Conservation (phyloP, 2,329 filamentous ascomycete genomes). For the Trichoderma sp. region DNA sequence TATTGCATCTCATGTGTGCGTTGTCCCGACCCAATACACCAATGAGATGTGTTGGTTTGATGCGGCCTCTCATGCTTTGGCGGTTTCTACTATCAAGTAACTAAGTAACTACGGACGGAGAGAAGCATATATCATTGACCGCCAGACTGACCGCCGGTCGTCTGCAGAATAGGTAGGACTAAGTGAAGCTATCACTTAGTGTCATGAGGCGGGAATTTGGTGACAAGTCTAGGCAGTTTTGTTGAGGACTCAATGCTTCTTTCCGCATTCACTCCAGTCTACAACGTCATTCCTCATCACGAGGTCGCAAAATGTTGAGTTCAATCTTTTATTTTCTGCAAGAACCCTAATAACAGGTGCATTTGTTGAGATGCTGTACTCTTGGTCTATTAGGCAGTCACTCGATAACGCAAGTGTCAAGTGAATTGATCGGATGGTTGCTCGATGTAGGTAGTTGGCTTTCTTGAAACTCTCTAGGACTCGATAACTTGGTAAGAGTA, state of each 20-base stretch:
- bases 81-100: background rate
- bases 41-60: background rate
- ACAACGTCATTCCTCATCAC: background rate
- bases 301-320: background rate
- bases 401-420: background rate
- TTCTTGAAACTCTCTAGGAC: background rate
- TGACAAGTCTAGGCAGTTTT: background rate
- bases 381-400: background rate
- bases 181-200: no score
- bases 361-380: background rate
- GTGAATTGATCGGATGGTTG: background rate
- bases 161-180: background rate
- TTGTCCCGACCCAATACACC: background rate
- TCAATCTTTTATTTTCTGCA: background rate
- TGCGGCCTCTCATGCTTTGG: background rate
- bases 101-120: background rate
- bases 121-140: background rate
- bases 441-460: background rate
- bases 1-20: background rate
- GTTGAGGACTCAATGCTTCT: background rate
- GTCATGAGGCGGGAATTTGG: background rate
- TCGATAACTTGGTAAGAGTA: background rate
- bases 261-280: background rate
- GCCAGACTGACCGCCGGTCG: background rate
- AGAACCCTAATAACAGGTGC: background rate